Base-by-base conservation (phyloP, 495 filamentous ascomycete genomes). In the Penicillium diatomitis region DNA sequence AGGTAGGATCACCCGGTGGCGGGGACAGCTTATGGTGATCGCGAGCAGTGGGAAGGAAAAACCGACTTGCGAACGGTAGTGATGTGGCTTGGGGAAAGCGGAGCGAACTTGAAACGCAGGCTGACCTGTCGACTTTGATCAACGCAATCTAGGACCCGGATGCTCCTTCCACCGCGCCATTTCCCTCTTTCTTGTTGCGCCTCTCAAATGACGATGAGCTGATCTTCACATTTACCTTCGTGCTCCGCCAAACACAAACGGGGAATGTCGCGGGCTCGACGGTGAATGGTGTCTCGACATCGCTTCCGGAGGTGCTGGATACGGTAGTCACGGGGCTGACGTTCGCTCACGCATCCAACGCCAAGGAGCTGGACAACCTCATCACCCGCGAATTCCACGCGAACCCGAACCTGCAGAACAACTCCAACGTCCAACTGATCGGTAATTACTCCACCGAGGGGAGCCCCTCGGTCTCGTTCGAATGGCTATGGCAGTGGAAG, bases 401-500 rank as follows among this genome's bases (percentile, higher is more conserved):
- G 31, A 90, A 98, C 55, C 92, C 94, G 0, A 98, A 98, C 63
- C 71, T 98, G 31, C 92, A 98, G 71, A 96, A 95, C 61, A 96
- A 97, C 56, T 79, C 89, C 28, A 96, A 96, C 65, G 92, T 98
- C 8, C 86, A 91, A 50, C 71, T 98, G 9, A 82, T 97, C 6
- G 92, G 92, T 0, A 88, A 92, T 62, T 96, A 80, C 64, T 75
- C 81, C 0, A 98, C 92, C 1, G 82, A 78, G 7, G 88, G 89
- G 11, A 85, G 75, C 51, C 70, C 83, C 8, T 90, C 88, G 4
- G 86, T 96, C 42, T 84, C 90, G 28, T 96, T 96, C 62, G 84
- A 92, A 32, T 98, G 91, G 88, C 82, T 82, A 12, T 98, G 92
- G 92, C 88, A 79, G 72, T 98, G 92, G 92, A 87, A 86, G 55